These are phyloP conservation scores for Xeromyces bisporus DNA, from an alignment of 495 filamentous ascomycete species.

Conservation along the genomic window DNA sequence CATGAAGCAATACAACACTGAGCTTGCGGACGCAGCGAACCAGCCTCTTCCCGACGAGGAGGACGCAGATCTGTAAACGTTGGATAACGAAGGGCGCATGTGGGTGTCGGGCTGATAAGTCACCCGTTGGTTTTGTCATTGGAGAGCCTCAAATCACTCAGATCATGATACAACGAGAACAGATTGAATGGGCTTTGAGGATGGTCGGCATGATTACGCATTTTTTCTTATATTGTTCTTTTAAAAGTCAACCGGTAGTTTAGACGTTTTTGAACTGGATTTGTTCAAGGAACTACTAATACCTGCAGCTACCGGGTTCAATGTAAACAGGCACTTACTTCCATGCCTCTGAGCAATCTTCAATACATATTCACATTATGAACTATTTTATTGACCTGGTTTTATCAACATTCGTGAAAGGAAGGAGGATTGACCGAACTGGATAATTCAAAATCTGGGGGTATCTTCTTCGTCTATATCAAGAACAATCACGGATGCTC, in stretches of 20 bases:
- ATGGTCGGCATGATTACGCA: conserved; percentile 26
- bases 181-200: conserved; percentile 21
- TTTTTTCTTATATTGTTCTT: conserved; percentile 18
- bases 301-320: conserved; percentile 3
- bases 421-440: no score
- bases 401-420: no score
- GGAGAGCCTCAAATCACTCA: conserved; percentile 19
- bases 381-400: no score
- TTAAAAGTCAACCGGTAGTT: conserved; percentile 24
- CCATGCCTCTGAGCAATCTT: no score
- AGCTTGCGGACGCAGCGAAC: conserved; percentile 69
- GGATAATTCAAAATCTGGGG: no score
- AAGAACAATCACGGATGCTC: no score
- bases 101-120: conserved; percentile 1
- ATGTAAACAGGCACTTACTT: no score
- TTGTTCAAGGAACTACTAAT: conserved; percentile 10
- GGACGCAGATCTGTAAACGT: conserved; percentile 53
- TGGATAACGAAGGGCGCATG: conserved; percentile 3
- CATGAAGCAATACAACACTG: conserved; percentile 63
- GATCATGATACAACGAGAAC: conserved; percentile 24
- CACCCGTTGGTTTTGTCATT: conserved; percentile 8
- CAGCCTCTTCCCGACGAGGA: conserved; percentile 94
- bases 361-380: no score
- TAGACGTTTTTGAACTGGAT: conserved; percentile 28
- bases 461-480: no score